These are phyloP conservation scores for Cruciata laevipes DNA, from an alignment of 257 asterid species.

Conservation along the genomic window DNA sequence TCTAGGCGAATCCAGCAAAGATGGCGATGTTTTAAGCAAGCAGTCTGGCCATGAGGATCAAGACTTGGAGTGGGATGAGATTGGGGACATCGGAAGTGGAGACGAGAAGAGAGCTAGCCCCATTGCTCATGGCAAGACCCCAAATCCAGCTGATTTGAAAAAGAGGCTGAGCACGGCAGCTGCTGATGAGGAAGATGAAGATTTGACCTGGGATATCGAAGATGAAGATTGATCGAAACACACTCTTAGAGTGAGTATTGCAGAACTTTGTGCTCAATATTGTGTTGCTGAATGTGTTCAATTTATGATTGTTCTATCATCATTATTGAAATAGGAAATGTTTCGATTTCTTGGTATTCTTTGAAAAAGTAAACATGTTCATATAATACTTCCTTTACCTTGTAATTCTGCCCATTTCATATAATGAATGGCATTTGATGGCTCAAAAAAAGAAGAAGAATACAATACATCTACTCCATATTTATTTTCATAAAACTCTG, in stretches of 20 bases:
- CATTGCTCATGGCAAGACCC: constrained; percentile 27
- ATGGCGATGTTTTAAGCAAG: constrained; percentile 24
- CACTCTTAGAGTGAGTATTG: constrained; percentile 12
- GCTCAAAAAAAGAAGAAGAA: no score
- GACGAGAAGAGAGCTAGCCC: constrained; percentile 44
- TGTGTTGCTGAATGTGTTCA: not conserved
- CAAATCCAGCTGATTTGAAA: constrained; percentile 30
- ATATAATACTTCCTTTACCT: not conserved
- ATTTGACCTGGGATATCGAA: constrained; percentile 80
- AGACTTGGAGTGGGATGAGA: constrained; percentile 87
- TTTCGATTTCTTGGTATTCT: constrained; percentile 5
- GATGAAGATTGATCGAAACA: constrained; percentile 45
- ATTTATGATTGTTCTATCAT: constrained; percentile 14
- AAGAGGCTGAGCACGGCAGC: constrained; percentile 42
- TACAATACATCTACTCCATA: no score
- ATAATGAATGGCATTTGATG: no score
- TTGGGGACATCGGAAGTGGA: constrained; percentile 59
- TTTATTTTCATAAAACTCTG: no score
- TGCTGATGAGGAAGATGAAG: constrained; percentile 47
- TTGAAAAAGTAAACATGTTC: constrained; percentile 11
- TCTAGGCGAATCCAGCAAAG: constrained; percentile 23
- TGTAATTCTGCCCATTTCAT: no score
- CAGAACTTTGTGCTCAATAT: constrained; percentile 12
- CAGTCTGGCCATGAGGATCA: constrained; percentile 41
- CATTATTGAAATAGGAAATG: constrained; percentile 4